Conservation (phyloP, 441 rosid genomes). For the Euphorbia corollata region DNA sequence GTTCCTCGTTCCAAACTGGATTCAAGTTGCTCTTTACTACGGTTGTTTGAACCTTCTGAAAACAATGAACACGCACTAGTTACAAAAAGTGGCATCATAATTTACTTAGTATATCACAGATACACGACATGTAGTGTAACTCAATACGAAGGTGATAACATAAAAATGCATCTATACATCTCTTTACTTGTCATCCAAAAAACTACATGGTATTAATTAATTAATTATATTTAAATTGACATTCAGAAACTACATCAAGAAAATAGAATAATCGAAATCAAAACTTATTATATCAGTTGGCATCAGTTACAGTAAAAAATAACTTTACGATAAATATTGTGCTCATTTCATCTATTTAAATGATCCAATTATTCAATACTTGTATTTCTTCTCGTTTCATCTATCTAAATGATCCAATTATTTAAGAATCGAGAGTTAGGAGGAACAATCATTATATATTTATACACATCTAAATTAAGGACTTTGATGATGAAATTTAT, state of each 20-base stretch:
- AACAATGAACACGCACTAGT: constrained; percentile 11
- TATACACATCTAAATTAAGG: not conserved
- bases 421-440: too few species aligned
- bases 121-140: not conserved
- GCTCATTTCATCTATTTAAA: not conserved
- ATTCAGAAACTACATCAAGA: not conserved
- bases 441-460: too few species aligned
- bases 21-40: constrained; percentile 72
- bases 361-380: not conserved
- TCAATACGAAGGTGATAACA: not conserved
- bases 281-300: not conserved
- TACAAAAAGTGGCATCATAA: constrained; percentile 1
- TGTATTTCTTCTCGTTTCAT: not conserved
- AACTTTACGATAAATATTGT: not conserved
- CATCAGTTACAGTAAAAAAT: not conserved
- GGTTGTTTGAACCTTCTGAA: constrained; percentile 59
- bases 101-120: constrained; percentile 2
- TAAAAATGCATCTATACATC: not conserved
- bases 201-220: not conserved
- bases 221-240: not conserved
- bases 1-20: constrained; percentile 88
- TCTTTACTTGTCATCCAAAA: constrained; percentile 5
- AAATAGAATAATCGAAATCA: too few species aligned
- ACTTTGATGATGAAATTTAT: not conserved
- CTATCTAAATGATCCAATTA: not conserved